Conservation (phyloP, 164 flowering plant genomes). For the Vitis riparia region DNA sequence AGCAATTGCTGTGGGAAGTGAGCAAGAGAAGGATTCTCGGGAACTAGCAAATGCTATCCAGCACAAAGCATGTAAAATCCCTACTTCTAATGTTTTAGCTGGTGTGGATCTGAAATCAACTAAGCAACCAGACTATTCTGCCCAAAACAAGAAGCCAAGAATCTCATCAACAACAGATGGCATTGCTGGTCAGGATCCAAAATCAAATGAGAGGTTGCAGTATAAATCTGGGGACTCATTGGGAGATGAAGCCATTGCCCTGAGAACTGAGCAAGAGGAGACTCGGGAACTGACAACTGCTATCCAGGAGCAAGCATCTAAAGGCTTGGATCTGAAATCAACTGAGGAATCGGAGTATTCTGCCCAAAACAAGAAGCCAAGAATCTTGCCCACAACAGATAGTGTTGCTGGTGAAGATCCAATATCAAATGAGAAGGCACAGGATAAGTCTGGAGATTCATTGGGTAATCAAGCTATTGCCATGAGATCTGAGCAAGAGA, state of each 20-base stretch:
- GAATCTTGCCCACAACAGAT: too few species aligned
- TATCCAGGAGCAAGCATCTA: conserved; percentile 12
- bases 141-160: too few species aligned
- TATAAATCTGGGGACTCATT: conserved; percentile 19
- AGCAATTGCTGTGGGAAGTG: conserved; percentile 6
- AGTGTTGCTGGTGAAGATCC: conserved; percentile 16
- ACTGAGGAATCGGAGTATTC: too few species aligned
- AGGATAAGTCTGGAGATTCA: too few species aligned
- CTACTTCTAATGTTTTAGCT: neutral
- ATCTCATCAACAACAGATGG: conserved; percentile 2
- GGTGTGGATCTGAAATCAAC: neutral
- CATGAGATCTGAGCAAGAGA: too few species aligned
- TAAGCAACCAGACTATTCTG: conserved; percentile 8
- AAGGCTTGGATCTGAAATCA: neutral
- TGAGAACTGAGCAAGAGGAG: conserved; percentile 20
- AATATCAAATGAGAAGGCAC: conserved; percentile 6
- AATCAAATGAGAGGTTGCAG: conserved; percentile 15
- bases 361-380: too few species aligned
- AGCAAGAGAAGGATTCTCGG: conserved; percentile 19
- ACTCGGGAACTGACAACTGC: conserved; percentile 12
- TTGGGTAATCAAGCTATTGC: too few species aligned
- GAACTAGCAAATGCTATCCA: conserved; percentile 4
- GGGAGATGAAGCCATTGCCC: conserved; percentile 6
- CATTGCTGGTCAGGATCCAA: conserved; percentile 29
- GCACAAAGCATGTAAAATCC: conserved; percentile 6